Base-by-base conservation (phyloP, 441 rosid species). In the Eutrema salsugineum region DNA sequence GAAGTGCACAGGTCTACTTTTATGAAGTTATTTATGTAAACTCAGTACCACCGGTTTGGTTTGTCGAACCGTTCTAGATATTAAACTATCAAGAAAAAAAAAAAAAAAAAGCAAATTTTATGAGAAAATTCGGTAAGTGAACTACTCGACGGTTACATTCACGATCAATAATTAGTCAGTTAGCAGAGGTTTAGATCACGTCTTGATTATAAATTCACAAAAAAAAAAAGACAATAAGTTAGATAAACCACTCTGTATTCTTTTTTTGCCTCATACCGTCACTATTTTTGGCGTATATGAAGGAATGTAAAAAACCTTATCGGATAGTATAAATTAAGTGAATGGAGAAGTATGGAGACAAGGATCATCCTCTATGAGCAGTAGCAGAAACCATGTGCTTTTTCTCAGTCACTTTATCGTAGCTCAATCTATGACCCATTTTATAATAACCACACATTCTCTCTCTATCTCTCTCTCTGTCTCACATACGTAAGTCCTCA, bases 331-430 rank as follows among this genome's bases (percentile, higher is more conserved):
- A 73, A 57, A 11, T 72, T 46, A 73, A 66, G 66, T 47, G 72
- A 65, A 73, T 65, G 71, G 12, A 39, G 51, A 73, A 53, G 60
- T 58, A 73, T 73, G 77, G 72, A 66, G 72, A 65, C n/a, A 57
- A 50, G 14, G 33, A 57, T 66, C 66, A 48, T 56, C 71, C n/a
- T 66, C 44, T 27, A 28, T 57, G 53, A 73, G 76, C 14, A 53
- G 70, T 54, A 11, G 71, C 77, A 73, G 77, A 73, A 71, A 58
- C 77, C 77, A 73, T 73, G 77, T 73, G 77, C 66, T 48, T 73
- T 66, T 73, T 8, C 11, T 0, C 72, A 57, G 70, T 64, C 70
- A 54, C 64, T 15, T 15, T 22, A 47, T 66, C 66, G 38, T 65
- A 65, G 50, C 71, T 57, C 66, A 64, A 64, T 49, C 51, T 50